Base-by-base conservation (phyloP, 164 flowering plant species). In the Stephania japonica region DNA sequence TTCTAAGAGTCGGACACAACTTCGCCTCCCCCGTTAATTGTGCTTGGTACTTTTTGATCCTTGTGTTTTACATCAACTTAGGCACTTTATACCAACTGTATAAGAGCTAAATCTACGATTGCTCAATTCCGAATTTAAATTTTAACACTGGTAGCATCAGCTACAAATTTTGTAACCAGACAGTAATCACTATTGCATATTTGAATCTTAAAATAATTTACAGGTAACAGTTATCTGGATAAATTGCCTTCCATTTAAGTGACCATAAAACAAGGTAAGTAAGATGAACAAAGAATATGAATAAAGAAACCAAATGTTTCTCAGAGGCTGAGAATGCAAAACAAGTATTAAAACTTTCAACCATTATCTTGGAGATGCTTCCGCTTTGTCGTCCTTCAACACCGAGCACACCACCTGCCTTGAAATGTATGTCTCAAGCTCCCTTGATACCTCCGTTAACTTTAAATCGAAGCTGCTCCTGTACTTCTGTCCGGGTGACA, bases 361-460 rank as follows among this genome's bases (percentile, higher is more conserved):
- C 6, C 6, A 56, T 68, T 78, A 88, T 75, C 83, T 81, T 21
- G 94, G 91, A n/a, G 93, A 89, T 66, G 84, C 83, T 71, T 86
- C 89, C 79, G 61, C 80, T 32, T 79, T 87, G 10, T 87, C 89
- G 44, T 86, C 83, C 75, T 87, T 91, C 73, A 91, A 77, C 53
- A 85, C 89, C 64, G 99, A 84, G 75, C 88, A 85, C 38, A 94
- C 75, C 49, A 89, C 95, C 81, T 94, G 99, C 76, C 85, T 88
- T 4, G 97, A 91, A 66, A 94, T 91, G 68, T 94, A 85, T 25
- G 85, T 89, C 76, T 92, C 99, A 26, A 94, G 90, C 80, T 94
- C 97, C 78, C 67, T 87, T 26, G 99, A 94, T 42, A 91, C 95
- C 66, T 86, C 87, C n/a, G 97, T 89, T 72, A 94, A 78, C 83